Percentiles rank a stretch among this genome's conserved stretches.
These are phyloP conservation scores for Stylonectria norvegica DNA, from an alignment of 2,329 filamentous ascomycete genomes.

Conservation along the genomic window DNA sequence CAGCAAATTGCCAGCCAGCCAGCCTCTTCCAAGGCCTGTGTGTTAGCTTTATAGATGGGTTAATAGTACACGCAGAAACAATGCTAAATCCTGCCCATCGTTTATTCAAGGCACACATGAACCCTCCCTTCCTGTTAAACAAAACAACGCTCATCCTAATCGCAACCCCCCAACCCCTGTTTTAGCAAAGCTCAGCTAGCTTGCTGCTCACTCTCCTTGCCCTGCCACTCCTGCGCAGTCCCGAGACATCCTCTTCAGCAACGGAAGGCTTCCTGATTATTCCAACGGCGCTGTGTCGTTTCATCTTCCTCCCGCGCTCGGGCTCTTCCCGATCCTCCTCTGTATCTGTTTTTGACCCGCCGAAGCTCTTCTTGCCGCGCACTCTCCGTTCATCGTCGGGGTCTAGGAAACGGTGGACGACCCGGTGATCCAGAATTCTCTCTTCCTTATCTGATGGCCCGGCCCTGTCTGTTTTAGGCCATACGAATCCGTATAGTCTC, in stretches of 20 bases:
- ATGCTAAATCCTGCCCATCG: too few species aligned
- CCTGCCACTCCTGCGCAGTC: constrained; percentile 34
- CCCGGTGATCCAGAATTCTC: constrained; percentile 78
- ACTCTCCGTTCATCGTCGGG: constrained; percentile 62
- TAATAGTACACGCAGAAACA: too few species aligned
- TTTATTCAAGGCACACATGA: too few species aligned
- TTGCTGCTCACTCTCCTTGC: constrained; percentile 33
- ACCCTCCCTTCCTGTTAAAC: too few species aligned
- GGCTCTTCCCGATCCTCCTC: constrained; percentile 24
- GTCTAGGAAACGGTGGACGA: constrained; percentile 77
- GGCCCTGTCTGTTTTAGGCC: constrained; percentile 89
- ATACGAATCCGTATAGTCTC: constrained; percentile 89
- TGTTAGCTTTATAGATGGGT: too few species aligned
- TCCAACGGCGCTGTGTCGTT: constrained; percentile 12
- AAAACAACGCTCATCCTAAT: too few species aligned
- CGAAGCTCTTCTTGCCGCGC: constrained; percentile 40
- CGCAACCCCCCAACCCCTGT: neutral
- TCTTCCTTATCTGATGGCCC: constrained; percentile 70
- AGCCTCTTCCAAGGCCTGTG: too few species aligned
- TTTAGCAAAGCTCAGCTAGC: constrained; percentile 23
- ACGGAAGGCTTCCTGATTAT: constrained; percentile 7
- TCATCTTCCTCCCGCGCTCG: constrained; percentile 25
- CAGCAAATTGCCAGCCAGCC: too few species aligned
- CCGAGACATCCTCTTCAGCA: constrained; percentile 18
- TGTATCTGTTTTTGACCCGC: constrained; percentile 23